These are phyloP conservation scores for Pilobolus umbonatus DNA, from an alignment of 192 early-diverging fungal species.

Conservation along the genomic window DNA sequence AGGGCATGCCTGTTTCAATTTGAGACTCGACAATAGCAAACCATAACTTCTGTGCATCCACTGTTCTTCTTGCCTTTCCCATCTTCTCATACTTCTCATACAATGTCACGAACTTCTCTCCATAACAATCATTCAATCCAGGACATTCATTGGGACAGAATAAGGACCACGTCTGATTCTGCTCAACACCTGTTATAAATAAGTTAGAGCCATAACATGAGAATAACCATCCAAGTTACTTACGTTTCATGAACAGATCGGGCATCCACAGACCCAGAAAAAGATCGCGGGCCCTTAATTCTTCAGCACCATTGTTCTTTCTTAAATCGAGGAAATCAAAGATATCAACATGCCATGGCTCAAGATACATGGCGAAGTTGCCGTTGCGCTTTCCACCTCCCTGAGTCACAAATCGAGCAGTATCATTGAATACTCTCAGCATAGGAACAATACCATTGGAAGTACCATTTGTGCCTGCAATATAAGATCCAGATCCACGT, in stretches of 20 bases:
- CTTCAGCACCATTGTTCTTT: conserved; percentile 97
- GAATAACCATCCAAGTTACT: too few relatives aligned
- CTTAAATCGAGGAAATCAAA: conserved; percentile 93
- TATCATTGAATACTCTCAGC: conserved; percentile 97
- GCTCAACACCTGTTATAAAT: conserved; percentile 65
- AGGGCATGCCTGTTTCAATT: conserved; percentile 95
- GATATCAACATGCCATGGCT: conserved; percentile 97
- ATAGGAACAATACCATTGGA: conserved; percentile 97
- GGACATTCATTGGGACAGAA: conserved; percentile 93
- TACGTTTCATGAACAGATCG: conserved; percentile 94
- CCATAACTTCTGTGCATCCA: conserved; percentile 96
- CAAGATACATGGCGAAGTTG: conserved; percentile 95
- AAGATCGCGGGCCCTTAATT: conserved; percentile 90
- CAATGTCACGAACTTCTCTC: conserved; percentile 80
- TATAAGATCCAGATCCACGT: conserved; percentile 88
- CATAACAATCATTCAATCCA: conserved; percentile 81
- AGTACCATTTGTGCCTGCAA: conserved; percentile 94
- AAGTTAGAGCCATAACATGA: background rate
- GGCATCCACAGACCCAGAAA: conserved; percentile 96
- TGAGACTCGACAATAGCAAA: conserved; percentile 94
- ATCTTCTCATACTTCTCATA: conserved; percentile 85
- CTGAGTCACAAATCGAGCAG: conserved; percentile 95
- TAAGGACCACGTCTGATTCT: conserved; percentile 86
- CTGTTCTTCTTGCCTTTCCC: conserved; percentile 69
- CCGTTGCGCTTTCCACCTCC: conserved; percentile 96